Conservation (phyloP, 1,139 yeast species). For the Kodamaea ohmeri region DNA sequence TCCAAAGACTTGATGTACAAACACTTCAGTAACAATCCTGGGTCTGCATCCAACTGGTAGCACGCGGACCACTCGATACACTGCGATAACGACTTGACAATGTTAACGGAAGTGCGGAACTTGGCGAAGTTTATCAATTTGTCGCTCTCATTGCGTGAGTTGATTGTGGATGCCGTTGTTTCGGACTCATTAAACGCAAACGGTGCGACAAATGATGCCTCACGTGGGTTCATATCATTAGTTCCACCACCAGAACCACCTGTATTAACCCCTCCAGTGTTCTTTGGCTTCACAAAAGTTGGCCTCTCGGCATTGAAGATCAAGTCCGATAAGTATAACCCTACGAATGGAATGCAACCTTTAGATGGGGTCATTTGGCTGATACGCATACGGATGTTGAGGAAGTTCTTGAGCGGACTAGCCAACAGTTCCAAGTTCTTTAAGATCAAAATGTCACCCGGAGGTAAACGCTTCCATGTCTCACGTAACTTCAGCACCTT, state of each 20-base stretch:
- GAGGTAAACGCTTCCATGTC: constrained; percentile 70
- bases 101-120: constrained; percentile 71
- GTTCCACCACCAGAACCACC: constrained; percentile 5
- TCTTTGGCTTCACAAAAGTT: constrained; percentile 31
- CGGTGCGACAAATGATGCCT: constrained; percentile 7
- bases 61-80: constrained; percentile 82
- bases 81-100: constrained; percentile 76
- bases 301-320: constrained; percentile 76
- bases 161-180: constrained; percentile 15
- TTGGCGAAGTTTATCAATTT: constrained; percentile 71
- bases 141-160: constrained; percentile 26
- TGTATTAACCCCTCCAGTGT: constrained; percentile 1
- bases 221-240: not conserved
- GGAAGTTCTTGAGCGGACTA: constrained; percentile 65
- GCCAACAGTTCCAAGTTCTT: constrained; percentile 64
- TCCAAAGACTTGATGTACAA: constrained; percentile 75
- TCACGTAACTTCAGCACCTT: constrained; percentile 57
- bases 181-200: constrained; percentile 14
- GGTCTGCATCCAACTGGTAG: constrained; percentile 49
- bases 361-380: constrained; percentile 61
- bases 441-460: constrained; percentile 59
- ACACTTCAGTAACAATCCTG: constrained; percentile 75
- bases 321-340: constrained; percentile 79
- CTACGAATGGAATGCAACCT: constrained; percentile 90
- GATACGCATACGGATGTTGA: constrained; percentile 60